Conservation (phyloP, 768 basidiomycete species). For the Pleurotus tuber-regium region DNA sequence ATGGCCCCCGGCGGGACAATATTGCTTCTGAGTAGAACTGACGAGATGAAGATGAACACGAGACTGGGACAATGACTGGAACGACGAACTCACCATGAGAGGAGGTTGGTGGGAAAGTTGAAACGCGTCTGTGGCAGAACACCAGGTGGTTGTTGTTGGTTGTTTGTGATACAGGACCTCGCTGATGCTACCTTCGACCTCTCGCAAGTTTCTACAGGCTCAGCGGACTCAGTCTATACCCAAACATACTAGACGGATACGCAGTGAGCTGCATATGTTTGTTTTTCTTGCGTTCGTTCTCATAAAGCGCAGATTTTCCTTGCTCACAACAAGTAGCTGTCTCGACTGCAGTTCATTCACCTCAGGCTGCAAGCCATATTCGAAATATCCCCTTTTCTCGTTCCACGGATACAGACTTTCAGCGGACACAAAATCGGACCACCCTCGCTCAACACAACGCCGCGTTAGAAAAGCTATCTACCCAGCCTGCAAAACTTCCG, state of each 20-base stretch:
- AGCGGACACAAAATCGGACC: constrained; percentile 20
- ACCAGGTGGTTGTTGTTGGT: constrained; percentile 9
- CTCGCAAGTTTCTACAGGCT: constrained; percentile 20
- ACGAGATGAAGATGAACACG: constrained; percentile 11
- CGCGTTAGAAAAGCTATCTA: constrained; percentile 22
- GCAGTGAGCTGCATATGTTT: no score
- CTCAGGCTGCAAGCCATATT: not conserved
- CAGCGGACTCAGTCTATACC: constrained; percentile 11
- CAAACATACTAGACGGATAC: no score
- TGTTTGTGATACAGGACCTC: constrained; percentile 6
- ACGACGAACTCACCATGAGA: constrained; percentile 26
- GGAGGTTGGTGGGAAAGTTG: constrained; percentile 15
- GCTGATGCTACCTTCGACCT: constrained; percentile 21
- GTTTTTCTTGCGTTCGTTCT: no score
- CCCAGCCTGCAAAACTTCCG: constrained; percentile 31
- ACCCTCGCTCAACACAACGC: constrained; percentile 27
- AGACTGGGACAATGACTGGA: not conserved
- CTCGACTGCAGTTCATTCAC: not conserved
- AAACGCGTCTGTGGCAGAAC: constrained; percentile 21
- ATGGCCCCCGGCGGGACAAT: constrained; percentile 87
- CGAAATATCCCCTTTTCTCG: constrained; percentile 27
- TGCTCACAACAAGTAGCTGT: no score
- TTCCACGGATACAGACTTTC: constrained; percentile 20
- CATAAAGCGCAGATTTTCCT: not conserved
- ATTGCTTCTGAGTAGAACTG: constrained; percentile 95